Percentiles rank a stretch among this genome's conserved stretches.
These are phyloP conservation scores for Fraxinus floribunda DNA, from an alignment of 305 asterid species.

Conservation along the genomic window DNA sequence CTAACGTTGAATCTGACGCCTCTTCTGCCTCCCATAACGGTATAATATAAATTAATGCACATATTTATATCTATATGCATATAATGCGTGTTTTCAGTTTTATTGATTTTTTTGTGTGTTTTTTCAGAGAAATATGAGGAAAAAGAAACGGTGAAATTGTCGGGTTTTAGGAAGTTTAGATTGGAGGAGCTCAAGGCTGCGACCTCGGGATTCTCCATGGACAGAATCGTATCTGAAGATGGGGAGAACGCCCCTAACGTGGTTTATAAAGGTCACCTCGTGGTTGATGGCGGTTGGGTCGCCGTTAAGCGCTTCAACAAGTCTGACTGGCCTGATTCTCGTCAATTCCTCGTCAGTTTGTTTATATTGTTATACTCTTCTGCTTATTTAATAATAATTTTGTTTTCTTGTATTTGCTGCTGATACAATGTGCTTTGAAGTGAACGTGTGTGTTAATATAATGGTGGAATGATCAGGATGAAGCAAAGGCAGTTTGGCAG, in stretches of 20 bases:
- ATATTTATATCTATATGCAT: neutral
- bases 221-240: slow-evolving; percentile 49
- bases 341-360: slow-evolving; percentile 39
- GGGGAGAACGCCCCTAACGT: slow-evolving; percentile 48
- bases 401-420: neutral
- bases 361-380: neutral
- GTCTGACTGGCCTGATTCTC: slow-evolving; percentile 53
- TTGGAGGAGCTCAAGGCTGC: slow-evolving; percentile 44
- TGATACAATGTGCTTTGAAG: neutral
- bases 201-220: slow-evolving; percentile 41
- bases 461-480: slow-evolving; percentile 36
- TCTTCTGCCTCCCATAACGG: slow-evolving; percentile 39
- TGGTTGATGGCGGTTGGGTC: slow-evolving; percentile 35
- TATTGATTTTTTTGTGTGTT: neutral
- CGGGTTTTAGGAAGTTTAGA: slow-evolving; percentile 39
- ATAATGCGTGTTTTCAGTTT: neutral
- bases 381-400: neutral
- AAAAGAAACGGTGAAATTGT: slow-evolving; percentile 30
- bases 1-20: slow-evolving; percentile 39
- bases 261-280: slow-evolving; percentile 46
- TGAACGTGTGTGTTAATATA: neutral
- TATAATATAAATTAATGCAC: neutral
- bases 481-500: slow-evolving; percentile 57
- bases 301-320: slow-evolving; percentile 47
- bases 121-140: slow-evolving; percentile 32